A percentile compares a stretch with the other conserved stretches of the same genome.
Evolutionary conservation across 2,329 filamentous ascomycete species (phyloP).

Genomic region (Aspergillus fischeri): DNA sequence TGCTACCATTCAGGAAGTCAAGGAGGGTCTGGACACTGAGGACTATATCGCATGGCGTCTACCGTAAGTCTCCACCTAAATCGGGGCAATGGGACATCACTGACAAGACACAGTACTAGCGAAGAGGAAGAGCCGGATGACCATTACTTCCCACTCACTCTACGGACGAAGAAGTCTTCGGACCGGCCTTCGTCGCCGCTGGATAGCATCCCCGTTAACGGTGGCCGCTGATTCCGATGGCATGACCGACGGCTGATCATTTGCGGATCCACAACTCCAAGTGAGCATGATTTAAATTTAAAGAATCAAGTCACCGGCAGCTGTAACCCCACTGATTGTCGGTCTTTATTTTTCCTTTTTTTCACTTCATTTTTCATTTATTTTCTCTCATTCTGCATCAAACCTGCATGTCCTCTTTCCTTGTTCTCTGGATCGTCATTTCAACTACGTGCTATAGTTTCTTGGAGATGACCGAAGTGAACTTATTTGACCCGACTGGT

Average conservation of each 20-base stretch:
- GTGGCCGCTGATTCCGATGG: conserved; percentile 7
- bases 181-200: conserved; percentile 36
- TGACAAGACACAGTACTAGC: conserved; percentile 47
- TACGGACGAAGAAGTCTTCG: conserved; percentile 47
- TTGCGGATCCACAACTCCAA: neutral
- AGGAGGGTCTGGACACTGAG: conserved; percentile 88
- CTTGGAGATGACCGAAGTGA: neutral
- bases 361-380: neutral
- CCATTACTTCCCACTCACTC: conserved; percentile 66
- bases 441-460: neutral
- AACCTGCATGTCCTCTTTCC: neutral
- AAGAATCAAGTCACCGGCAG: neutral
- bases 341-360: neutral
- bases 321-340: neutral
- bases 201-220: conserved; percentile 33
- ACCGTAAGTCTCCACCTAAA: conserved; percentile 64
- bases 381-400: neutral
- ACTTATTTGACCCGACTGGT: neutral
- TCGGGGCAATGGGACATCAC: neutral
- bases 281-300: too few relatives aligned
- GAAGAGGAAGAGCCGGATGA: conserved; percentile 90
- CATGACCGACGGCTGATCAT: neutral
- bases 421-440: neutral
- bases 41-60: conserved; percentile 98
- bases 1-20: conserved; percentile 89